These are phyloP conservation scores for Chytridium lagenaria DNA, from an alignment of 371 early-diverging fungal genomes.

Conservation along the genomic window DNA sequence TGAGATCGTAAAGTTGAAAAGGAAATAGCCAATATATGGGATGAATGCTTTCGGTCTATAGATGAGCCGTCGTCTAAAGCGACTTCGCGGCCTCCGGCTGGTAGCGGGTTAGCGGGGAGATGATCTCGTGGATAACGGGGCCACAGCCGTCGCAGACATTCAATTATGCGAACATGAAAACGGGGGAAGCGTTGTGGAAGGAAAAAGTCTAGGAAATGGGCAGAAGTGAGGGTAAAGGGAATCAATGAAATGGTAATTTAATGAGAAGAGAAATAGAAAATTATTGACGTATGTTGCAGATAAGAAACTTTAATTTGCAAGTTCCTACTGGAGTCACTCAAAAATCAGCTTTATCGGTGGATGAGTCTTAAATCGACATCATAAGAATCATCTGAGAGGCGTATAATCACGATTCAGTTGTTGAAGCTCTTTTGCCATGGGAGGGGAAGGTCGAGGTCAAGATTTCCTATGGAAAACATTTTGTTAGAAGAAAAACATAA, in stretches of 20 bases:
- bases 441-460: conserved; percentile 21
- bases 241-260: conserved; percentile 35
- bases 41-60: conserved; percentile 15
- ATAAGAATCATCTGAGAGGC: neutral
- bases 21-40: conserved; percentile 36
- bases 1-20: conserved; percentile 45
- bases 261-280: neutral
- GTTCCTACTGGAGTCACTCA: conserved; percentile 31
- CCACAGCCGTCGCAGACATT: too few relatives aligned
- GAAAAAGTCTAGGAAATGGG: conserved; percentile 29
- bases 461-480: conserved; percentile 17
- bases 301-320: conserved; percentile 39
- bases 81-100: neutral
- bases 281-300: conserved; percentile 9
- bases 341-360: conserved; percentile 9
- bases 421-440: conserved; percentile 19
- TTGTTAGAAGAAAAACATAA: neutral
- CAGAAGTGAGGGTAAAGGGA: conserved; percentile 28
- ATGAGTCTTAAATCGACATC: neutral
- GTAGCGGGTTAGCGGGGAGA: conserved; percentile 11
- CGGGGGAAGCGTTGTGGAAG: conserved; percentile 22
- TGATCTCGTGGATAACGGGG: neutral
- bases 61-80: too few relatives aligned
- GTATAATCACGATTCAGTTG: neutral
- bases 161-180: too few relatives aligned